Evolutionary conservation across 495 filamentous ascomycete species (phyloP), one percentile per base, ranked within the genome.

Genomic region (Patellaria atrata): DNA sequence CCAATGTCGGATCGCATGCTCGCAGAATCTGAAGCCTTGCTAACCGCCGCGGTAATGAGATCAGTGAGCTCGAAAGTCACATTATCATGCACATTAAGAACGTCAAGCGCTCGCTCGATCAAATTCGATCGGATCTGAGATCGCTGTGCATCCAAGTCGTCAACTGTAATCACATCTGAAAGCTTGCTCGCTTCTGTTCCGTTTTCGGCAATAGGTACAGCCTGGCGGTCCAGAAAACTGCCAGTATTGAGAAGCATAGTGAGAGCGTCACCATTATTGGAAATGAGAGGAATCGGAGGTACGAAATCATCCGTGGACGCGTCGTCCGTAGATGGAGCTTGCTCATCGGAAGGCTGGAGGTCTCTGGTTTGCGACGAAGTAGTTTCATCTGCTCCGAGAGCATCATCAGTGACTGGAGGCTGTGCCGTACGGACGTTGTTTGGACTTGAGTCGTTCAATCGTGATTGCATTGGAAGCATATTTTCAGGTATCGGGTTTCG

Each of bases 41-140:
- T 66, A 9, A 86, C 71, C 4, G 80, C 77, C 13, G 77, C 75
- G 28, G 67, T 67, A 35, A 99, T 84, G 11, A 99, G 62, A 38
- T 92, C 86, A 1, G 82, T 68, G 36, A 99, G 63, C 47, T 96
- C 85, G 45, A 94, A 92, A 2, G 91, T 93, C 3, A 87, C 76
- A 45, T 83, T 79, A 16, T 79, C 73, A 40, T 94, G 85, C 35
- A 77, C 74, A 48, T 83, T 80, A 24, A 96, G 70, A 31, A 94
- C 73, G 54, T 96, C 85, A 12, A 99, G 65, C 38, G 76, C 89
- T 22, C 82, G 80, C 45, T 93, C 83, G 35, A 94, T 85, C 27
- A 96, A 59, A 35, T 81, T 77, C 5, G 72, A 65, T 20, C 82
- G 70, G 28, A 96, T 61, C 8, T 65, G 67, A 14, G 68, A 66